A percentile compares a stretch with the other conserved stretches of the same genome.
Conservation (phyloP, 208 protist species). For the Acanthamoeba sp. region DNA sequence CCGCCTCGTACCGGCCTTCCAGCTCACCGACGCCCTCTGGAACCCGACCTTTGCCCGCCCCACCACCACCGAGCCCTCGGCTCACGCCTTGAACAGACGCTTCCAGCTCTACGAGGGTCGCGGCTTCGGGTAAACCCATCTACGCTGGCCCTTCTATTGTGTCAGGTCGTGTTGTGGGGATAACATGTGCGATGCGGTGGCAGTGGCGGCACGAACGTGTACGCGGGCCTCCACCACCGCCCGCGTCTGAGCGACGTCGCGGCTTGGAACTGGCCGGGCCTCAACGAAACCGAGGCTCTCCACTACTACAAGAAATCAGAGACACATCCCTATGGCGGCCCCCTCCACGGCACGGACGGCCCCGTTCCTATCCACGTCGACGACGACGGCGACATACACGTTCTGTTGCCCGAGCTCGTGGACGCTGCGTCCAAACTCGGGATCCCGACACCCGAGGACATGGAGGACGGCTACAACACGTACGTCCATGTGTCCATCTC, state of each 20-base stretch:
- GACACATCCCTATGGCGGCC: not conserved
- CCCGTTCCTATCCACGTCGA: not conserved
- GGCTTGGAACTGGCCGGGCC: conserved; percentile 8
- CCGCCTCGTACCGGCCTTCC: not conserved
- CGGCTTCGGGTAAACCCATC: conserved; percentile 70
- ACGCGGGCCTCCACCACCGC: not conserved
- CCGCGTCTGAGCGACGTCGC: not conserved
- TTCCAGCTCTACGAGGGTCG: conserved; percentile 27
- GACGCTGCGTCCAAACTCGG: not conserved
- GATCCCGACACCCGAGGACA: conserved; percentile 11
- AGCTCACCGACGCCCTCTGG: not conserved
- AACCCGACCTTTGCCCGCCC: conserved; percentile 30
- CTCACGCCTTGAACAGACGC: not conserved
- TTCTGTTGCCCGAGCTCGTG: not conserved
- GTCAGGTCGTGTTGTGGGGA: not conserved
- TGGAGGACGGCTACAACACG: conserved; percentile 15
- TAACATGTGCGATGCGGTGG: too few species aligned
- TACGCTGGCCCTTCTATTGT: not conserved
- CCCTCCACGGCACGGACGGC: not conserved
- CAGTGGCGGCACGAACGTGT: conserved; percentile 18
- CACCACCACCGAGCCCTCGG: not conserved
- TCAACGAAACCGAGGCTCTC: not conserved
- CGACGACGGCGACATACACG: not conserved
- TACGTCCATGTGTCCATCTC: not conserved
- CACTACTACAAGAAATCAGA: conserved; percentile 27